Evolutionary conservation across 1,284 basidiomycete species (phyloP), one percentile per base, ranked within the genome.

Genomic region (Anthracocystis setariae): DNA sequence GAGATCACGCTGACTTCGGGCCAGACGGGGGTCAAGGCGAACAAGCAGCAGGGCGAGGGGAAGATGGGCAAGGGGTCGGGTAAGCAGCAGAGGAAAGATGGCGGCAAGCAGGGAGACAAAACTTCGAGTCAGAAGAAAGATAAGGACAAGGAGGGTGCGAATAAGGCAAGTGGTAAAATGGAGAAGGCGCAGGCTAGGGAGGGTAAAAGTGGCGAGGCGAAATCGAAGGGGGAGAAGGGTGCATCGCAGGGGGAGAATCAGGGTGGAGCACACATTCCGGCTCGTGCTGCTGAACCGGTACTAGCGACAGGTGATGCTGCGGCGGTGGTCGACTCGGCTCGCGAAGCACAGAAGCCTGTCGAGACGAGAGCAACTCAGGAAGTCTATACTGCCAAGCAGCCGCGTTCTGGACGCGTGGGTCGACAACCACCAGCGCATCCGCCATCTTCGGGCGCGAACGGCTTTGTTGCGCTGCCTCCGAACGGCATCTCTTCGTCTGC

Each of bases 1-100:
- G 63, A 68, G 33, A 69, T 77, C 37, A 77, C 74, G 23, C 70
- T 63, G 17, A 24, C 52, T 2, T 55, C 60, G 33, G 23, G 40
- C 21, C 17, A 53, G 63, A 10, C 37, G 52, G 2, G 18, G 23
- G 7, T n/a, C 8, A 37, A 15, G 15, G n/a, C 29, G 7, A 29
- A 29, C 29, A 29, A 29, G 29, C 29, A 5, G 29, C 29, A 29
- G 29, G 29, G 9, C 7, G 56, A 66, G 27, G 47, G 29, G 13
- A 66, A 56, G 35, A 10, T 38, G 10, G 38, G 20, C 21, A 66
- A 66, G 35, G 52, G 54, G 4, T 27, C 21, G n/a, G 50, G 38
- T 8, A 52, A 51, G 57, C 52, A 48, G 13, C 39, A 39, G n/a
- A 66, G 56, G 17, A 48, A 49, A 18, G 37, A 37, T 20, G 52